Evolutionary conservation across 1,284 basidiomycete genomes (phyloP), one percentile per base, ranked within the genome.

Genomic region (Taiwanofungus camphoratus): DNA sequence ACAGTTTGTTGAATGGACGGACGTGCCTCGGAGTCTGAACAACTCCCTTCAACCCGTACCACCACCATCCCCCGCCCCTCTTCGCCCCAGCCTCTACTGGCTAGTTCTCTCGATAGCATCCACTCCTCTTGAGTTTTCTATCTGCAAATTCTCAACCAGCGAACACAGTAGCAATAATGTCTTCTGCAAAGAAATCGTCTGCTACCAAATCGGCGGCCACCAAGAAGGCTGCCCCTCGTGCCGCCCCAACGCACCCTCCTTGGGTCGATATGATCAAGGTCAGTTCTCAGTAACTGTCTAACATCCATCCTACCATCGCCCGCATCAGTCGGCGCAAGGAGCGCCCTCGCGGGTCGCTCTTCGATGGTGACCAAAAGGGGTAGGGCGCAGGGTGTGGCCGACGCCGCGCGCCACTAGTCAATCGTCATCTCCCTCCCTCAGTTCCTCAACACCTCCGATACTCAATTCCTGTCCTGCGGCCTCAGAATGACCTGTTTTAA

Each of bases 211-310:
- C 59, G 37, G 53, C 57, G 45, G 52, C 53, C 31, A 52, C 56
- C 46, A 66, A 64, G 64, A 67, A 66, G 58, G 51, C 54, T 42
- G 56, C 57, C 35, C 48, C 65, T 36, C 68, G 65, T 51, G 53
- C 74, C 35, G 58, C 67, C n/a, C 58, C 75, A 32, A 58, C 73
- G 41, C 84, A 86, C 57, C 83, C 83, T 7, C 67, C 74, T 50
- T 87, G 84, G 82, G 68, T 79, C 51, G 83, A 87, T 46, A 87
- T 87, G 83, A 86, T 87, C 64, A 86, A 84, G 71, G 84, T 85
- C 56, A 59, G 66, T 53, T n/a, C 19, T 34, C 39, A 18, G 30
- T 13, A 5, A 15, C 36, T 37, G 30, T 33, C 38, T 50, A 38
- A 6, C 42, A 19, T 13, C 31, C 31, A 22, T 33, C 16, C 13